Evolutionary conservation across 176 grass and related monocot species (phyloP).

Genomic region (Tillandsia leiboldiana): DNA sequence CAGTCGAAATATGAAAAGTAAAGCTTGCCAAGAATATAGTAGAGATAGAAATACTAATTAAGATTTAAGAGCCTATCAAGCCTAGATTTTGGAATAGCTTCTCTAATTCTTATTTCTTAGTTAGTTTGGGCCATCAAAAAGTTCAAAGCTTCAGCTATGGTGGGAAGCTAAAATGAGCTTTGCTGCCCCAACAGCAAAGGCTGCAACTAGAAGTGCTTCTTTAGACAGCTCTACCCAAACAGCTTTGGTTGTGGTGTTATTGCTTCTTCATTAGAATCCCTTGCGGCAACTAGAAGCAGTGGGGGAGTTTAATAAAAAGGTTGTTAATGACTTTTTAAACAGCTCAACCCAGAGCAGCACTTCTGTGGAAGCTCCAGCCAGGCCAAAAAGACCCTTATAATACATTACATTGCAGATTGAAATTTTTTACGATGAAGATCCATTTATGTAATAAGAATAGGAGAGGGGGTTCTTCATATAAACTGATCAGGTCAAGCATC

Average conservation of each 20-base stretch:
- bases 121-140: too few relatives aligned
- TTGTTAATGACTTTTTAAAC: neutral
- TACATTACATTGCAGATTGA: neutral
- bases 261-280: too few relatives aligned
- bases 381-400: neutral
- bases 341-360: neutral
- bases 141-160: too few relatives aligned
- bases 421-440: neutral
- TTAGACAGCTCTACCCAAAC: too few relatives aligned
- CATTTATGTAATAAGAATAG: conserved; percentile 4
- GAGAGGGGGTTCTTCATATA: neutral
- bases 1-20: neutral
- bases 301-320: too few relatives aligned
- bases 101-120: too few relatives aligned
- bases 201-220: neutral
- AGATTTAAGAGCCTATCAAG: neutral
- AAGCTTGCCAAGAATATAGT: conserved; percentile 13
- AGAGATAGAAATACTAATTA: conserved; percentile 20
- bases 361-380: neutral
- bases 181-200: conserved; percentile 5
- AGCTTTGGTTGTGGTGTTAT: too few relatives aligned
- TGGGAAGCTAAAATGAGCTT: too few relatives aligned
- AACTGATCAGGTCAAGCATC: conserved; percentile 5
- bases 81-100: too few relatives aligned
- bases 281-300: too few relatives aligned